These are phyloP conservation scores for Penicillium digitatum DNA, from an alignment of 2,329 filamentous ascomycete species.

Conservation along the genomic window DNA sequence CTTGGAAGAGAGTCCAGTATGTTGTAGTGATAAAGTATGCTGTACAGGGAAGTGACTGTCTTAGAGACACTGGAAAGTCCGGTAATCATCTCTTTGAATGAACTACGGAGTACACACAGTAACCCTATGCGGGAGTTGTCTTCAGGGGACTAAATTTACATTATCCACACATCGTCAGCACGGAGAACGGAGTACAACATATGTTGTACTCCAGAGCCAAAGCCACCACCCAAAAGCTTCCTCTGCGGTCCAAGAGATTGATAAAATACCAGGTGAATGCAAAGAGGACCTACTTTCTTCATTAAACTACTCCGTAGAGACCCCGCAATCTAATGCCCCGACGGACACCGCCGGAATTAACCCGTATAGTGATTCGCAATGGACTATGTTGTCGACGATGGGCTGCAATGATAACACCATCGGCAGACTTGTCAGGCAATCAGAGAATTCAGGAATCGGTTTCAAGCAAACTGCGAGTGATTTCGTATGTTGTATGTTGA, in stretches of 20 bases:
- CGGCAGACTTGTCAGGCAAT: background rate
- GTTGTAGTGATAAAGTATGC: too few relatives aligned
- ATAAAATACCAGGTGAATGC: background rate
- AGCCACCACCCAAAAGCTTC: slow-evolving; percentile 13
- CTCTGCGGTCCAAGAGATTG: background rate
- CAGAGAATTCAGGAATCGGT: background rate
- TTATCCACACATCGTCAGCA: background rate
- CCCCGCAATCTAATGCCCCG: slow-evolving; percentile 13
- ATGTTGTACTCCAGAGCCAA: background rate
- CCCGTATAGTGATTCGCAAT: background rate
- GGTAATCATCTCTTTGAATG: too few relatives aligned
- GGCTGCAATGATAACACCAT: background rate
- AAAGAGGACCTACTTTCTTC: background rate
- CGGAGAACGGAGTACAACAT: too few relatives aligned
- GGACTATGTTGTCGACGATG: background rate
- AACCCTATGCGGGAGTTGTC: too few relatives aligned
- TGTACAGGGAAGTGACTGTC: background rate
- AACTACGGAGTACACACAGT: background rate
- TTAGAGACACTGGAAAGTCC: too few relatives aligned
- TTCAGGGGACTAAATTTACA: background rate
- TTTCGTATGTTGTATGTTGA: too few relatives aligned
- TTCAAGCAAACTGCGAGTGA: background rate
- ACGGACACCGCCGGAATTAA: slow-evolving; percentile 21
- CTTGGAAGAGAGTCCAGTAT: too few relatives aligned
- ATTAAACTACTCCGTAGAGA: background rate